Evolutionary conservation across 179 eudicot species (phyloP), one percentile per base, ranked within the genome.

Genomic region (Beta macrorhiza): DNA sequence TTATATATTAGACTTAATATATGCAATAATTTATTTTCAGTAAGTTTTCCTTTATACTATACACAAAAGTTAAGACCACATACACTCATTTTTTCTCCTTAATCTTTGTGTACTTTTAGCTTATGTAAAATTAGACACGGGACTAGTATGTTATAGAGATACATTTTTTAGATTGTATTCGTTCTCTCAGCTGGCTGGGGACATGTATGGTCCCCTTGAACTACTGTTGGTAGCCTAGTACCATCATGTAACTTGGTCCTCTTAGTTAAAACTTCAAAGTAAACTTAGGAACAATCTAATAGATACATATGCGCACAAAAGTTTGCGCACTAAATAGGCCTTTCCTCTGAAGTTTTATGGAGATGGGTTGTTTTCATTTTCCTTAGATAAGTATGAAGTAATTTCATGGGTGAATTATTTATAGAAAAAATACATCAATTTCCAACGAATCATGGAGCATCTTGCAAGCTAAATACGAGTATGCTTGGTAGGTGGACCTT

Each of bases 381-480:
- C 25, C 10, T 67, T 37, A 7, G 51, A 67, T 49, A 42, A 67
- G 51, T 67, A 67, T 42, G 51, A 67, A 67, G 72, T 67, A 67
- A 16, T 15, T 25, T 25, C 25, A 25, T 25, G 25, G 25, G 25
- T 25, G 25, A 25, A 25, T 25, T 25, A 25, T 25, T 29, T 15
- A 37, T 67, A 8, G 72, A 49, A 37, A 37, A 44, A 3, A 20
- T 47, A 9, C 32, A 51, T 20, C 59, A 20, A 72, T 52, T 51
- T 72, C 76, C 61, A 11, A 72, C 44, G 61, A 72, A 20, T 72
- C 59, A 72, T 72, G 76, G 61, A 72, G 44, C 76, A 53, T 13
- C 0, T 72, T 25, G 61, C 76, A 53, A 72, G 45, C 25, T 52
- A 52, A 52, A 72, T 72, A 49, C n/a, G 52, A 25, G 45, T 22